Evolutionary conservation across 2,329 filamentous ascomycete genomes (phyloP), one percentile per base, ranked within the genome.

Genomic region (Didymella keratinophila): DNA sequence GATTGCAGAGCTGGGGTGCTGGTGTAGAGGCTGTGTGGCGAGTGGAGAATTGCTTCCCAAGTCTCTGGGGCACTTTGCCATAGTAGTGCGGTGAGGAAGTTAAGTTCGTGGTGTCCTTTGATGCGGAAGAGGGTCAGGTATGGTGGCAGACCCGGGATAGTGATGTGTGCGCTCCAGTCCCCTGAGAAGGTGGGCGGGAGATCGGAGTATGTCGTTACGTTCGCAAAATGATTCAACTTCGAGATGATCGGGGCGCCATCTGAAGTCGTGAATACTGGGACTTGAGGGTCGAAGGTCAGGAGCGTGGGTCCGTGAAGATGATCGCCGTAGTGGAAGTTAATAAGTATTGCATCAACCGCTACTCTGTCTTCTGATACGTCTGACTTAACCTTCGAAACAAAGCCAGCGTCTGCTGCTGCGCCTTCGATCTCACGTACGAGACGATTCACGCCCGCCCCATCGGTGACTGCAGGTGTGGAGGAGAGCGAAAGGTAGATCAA

Each of bases 121-220:
- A 61, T 42, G 23, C 61, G 58, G 42, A 61, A 61, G 1, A 58
- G 2, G 7, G 51, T 56, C 2, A 63, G 20, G n/a, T 54, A 61
- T 4, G 25, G 4, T 1, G 61, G 61, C 4, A 63, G 58, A 5
- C 23, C 14, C 11, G 43, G 4, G 3, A 37, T 51, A 12, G 51
- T 36, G 5, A 42, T 6, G 16, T 2, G n/a, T 12, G 27, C 7
- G 16, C 32, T 42, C 55, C 48, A 43, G 23, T 36, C 21, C 4
- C 27, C 34, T 14, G 21, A 20, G 34, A 20, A 32, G 12, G n/a
- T 16, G 6, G 42, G 21, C 5, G 27, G n/a, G 16, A 48, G 14
- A 27, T 52, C 36, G 4, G 42, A 16, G n/a, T 58, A 52, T 4
- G 43, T 18, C n/a, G n/a, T 39, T 18, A 39, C 18, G 36, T n/a